A percentile compares a stretch with the other conserved stretches of the same genome.
These are phyloP conservation scores for Plantago elongata DNA, from an alignment of 257 asterid genomes.

Conservation along the genomic window DNA sequence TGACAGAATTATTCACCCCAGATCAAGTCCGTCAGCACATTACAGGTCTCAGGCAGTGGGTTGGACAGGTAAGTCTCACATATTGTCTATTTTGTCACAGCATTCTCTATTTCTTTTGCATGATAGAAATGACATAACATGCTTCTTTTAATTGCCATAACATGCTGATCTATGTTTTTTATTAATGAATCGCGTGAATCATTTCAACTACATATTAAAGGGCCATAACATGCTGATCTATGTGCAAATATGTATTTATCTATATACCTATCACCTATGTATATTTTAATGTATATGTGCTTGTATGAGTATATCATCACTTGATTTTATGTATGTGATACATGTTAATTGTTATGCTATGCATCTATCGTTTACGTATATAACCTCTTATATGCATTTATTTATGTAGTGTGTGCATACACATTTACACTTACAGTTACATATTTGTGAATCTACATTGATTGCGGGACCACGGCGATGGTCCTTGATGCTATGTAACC, in stretches of 20 bases:
- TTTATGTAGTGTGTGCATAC: too few species aligned
- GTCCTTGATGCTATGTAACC: background rate
- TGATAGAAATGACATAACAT: background rate
- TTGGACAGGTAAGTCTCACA: slow-evolving; percentile 78
- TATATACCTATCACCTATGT: background rate
- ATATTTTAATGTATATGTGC: background rate
- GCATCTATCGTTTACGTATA: too few species aligned
- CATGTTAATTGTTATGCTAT: too few species aligned
- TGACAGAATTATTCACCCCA: slow-evolving; percentile 91
- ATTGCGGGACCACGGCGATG: background rate
- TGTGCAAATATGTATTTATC: background rate
- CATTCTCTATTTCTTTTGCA: slow-evolving; percentile 14
- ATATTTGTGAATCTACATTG: background rate
- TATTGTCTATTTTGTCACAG: slow-evolving; percentile 10
- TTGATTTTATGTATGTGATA: too few species aligned
- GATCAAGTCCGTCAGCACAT: slow-evolving; percentile 90
- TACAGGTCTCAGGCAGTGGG: slow-evolving; percentile 88
- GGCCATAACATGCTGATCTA: too few species aligned
- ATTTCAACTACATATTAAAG: too few species aligned
- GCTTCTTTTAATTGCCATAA: background rate
- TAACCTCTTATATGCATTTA: too few species aligned
- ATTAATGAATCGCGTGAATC: too few species aligned
- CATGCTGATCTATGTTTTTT: background rate
- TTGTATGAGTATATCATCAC: too few species aligned
- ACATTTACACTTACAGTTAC: too few species aligned